A percentile compares a stretch with the other conserved stretches of the same genome.
Conservation (phyloP, 2,329 filamentous ascomycete genomes). For the Capronia epimyces region DNA sequence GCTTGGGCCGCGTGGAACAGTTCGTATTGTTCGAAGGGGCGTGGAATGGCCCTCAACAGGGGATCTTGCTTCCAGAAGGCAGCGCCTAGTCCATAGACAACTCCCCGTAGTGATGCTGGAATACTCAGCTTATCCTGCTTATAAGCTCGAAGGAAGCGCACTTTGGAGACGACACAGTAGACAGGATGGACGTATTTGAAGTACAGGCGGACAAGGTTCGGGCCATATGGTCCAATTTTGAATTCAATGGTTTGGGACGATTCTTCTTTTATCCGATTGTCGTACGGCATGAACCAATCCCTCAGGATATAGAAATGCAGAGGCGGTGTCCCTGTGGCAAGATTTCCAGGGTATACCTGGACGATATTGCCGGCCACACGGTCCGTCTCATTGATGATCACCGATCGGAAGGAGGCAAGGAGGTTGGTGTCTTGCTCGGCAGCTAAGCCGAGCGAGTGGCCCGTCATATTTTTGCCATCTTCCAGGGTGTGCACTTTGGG, state of each 20-base stretch:
- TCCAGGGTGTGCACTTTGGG: slow-evolving; percentile 37
- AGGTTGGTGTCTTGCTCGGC: slow-evolving; percentile 47
- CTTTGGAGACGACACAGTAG: slow-evolving; percentile 44
- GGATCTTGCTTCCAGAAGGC: slow-evolving; percentile 41
- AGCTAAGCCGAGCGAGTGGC: slow-evolving; percentile 44
- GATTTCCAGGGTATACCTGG: slow-evolving; percentile 39
- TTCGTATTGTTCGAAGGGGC: slow-evolving; percentile 40
- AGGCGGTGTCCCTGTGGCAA: slow-evolving; percentile 36
- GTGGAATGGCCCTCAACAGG: slow-evolving; percentile 30
- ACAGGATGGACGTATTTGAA: slow-evolving; percentile 45
- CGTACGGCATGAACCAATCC: slow-evolving; percentile 44
- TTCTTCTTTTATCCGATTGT: slow-evolving; percentile 35
- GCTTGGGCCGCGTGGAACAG: slow-evolving; percentile 42
- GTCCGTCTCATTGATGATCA: slow-evolving; percentile 44
- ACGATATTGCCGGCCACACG: slow-evolving; percentile 43
- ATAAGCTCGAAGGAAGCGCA: slow-evolving; percentile 41
- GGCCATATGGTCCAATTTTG: slow-evolving; percentile 40
- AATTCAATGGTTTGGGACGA: slow-evolving; percentile 43
- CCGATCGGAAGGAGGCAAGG: slow-evolving; percentile 45
- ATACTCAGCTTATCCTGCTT: slow-evolving; percentile 37
- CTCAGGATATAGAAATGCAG: slow-evolving; percentile 45
- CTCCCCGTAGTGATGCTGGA: slow-evolving; percentile 44
- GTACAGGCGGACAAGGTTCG: slow-evolving; percentile 42
- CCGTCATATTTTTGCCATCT: slow-evolving; percentile 40
- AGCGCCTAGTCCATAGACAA: slow-evolving; percentile 43